Evolutionary conservation across 2,329 filamentous ascomycete genomes (phyloP).

Genomic region (Nigrospora oryzae): DNA sequence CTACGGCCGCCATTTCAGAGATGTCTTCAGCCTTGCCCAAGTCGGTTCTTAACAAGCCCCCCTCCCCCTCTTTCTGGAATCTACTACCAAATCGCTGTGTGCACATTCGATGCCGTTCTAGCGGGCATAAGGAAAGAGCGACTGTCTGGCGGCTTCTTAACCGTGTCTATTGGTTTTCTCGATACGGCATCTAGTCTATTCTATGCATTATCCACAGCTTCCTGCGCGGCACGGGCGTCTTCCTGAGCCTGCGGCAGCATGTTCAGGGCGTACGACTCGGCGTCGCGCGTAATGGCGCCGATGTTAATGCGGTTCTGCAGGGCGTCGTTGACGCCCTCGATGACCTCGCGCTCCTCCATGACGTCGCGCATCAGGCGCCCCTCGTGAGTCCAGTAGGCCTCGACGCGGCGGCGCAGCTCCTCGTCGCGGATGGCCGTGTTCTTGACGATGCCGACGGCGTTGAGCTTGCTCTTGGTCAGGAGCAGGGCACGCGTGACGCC

Average conservation of each 20-base stretch:
- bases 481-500: constrained; percentile 46
- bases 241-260: constrained; percentile 23
- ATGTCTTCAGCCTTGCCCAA: no score
- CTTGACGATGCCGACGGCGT: constrained; percentile 64
- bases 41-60: no score
- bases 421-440: constrained; percentile 74
- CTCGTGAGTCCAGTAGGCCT: constrained; percentile 77
- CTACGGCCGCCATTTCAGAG: no score
- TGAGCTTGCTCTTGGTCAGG: constrained; percentile 55
- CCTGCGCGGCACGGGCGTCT: not conserved
- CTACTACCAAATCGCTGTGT: no score
- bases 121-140: no score
- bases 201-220: no score
- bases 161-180: no score
- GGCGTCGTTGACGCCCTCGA: constrained; percentile 62
- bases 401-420: constrained; percentile 54
- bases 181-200: no score
- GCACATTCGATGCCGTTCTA: no score
- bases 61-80: no score
- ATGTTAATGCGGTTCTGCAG: constrained; percentile 58
- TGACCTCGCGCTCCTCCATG: constrained; percentile 71
- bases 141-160: no score
- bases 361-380: constrained; percentile 62
- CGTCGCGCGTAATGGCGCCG: constrained; percentile 49
- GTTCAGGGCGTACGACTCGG: constrained; percentile 49